Evolutionary conservation across 192 early-diverging fungal genomes (phyloP), one percentile per base, ranked within the genome.

Genomic region (Allomyces macrogynus): DNA sequence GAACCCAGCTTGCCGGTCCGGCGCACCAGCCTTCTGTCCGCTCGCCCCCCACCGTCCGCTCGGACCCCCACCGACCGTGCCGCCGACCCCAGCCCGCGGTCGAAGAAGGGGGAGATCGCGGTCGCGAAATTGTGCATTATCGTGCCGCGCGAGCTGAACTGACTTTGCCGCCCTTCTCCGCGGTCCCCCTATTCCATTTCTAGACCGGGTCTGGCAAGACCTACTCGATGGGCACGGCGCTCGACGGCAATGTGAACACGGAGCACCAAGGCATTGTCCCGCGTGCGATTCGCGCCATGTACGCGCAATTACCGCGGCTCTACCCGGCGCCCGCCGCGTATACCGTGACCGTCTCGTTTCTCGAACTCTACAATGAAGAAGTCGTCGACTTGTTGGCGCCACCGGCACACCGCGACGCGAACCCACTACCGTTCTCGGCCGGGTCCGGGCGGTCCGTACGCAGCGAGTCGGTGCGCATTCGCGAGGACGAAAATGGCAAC

Each of bases 331-430:
- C 32, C 32, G 32, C 32, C 40, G 72, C 72, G 32, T 76, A 76
- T 25, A 71, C 65, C 7, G 74, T 88, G 32, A 78, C 77, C 24
- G 89, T 95, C 12, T 92, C 92, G 16, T 97, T 95, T 75, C 71
- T 99, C 24, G 94, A 98, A 68, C 81, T 95, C 10, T 94, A 98
- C 73, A 98, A 98, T 71, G 95, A 98, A 67, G 95, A 98, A 40
- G 74, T 95, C 44, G 84, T 92, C 23, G 95, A 98, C 75, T 75
- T 98, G 57, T 72, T 95, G 24, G 86, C 84, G 63, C 83, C 81
- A 54, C 68, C 74, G 65, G 70, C 77, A 72, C 70, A 77, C 64
- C 70, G 73, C 62, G 78, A 78, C 14, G 77, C 32, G 32, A 40
- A 40, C 32, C 32, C 32, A 8, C 7, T 40, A 3, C 32, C 32